phyloP scores from a whole-genome alignment of 352 stramenopile species.

The Phytopythium cucurbitacearum region DNA sequence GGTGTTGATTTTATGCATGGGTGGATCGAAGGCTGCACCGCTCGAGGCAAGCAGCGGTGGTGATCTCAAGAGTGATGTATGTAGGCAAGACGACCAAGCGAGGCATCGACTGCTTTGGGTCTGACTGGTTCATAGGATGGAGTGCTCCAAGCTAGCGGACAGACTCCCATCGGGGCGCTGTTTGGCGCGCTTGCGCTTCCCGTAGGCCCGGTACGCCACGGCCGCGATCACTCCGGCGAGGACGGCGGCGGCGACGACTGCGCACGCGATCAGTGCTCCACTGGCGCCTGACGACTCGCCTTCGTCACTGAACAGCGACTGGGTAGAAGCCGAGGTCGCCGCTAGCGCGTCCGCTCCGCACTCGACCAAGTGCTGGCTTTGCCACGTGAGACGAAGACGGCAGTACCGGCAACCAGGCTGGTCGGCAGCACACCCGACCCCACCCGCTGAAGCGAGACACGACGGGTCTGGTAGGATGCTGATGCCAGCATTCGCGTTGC shows the following conservation, averaged over 20 bases:
- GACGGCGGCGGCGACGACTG: conserved; percentile 2
- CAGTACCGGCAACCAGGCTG: conserved; percentile 7
- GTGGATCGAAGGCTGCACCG: too few species aligned
- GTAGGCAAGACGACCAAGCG: too few species aligned
- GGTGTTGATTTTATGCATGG: too few species aligned
- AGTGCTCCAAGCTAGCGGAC: neutral
- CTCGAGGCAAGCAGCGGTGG: too few species aligned
- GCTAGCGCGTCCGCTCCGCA: neutral
- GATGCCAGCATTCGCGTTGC: conserved; percentile 5
- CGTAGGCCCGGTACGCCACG: neutral
- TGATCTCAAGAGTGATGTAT: too few species aligned
- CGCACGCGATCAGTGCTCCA: neutral
- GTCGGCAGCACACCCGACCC: conserved; percentile 2
- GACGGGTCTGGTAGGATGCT: neutral
- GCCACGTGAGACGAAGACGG: conserved; percentile 4
- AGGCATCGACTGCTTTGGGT: too few species aligned
- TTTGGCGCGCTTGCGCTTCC: conserved; percentile 4
- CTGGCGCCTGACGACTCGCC: neutral
- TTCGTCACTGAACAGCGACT: neutral
- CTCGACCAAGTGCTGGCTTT: conserved; percentile 2
- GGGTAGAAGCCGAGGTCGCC: neutral
- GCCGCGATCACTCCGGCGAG: neutral
- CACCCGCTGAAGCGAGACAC: neutral
- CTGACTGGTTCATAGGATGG: neutral
- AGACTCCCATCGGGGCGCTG: neutral